phyloP scores from a whole-genome alignment of 768 basidiomycete species.

The Hericium alpestre region DNA sequence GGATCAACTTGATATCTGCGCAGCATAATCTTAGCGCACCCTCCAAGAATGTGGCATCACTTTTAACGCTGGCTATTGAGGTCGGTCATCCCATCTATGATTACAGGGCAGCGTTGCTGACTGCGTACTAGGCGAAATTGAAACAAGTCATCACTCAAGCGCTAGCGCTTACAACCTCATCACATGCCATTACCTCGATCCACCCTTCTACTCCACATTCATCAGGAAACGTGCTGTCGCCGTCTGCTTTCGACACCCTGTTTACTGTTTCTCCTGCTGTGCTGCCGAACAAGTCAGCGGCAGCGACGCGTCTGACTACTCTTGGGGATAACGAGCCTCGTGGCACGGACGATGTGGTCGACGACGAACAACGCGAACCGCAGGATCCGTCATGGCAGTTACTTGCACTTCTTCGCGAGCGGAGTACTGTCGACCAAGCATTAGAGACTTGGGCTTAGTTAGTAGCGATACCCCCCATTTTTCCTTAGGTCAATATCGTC shows the following conservation, averaged over 20 bases:
- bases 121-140: conserved; percentile 50
- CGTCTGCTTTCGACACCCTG: conserved; percentile 65
- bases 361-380: conserved; percentile 44
- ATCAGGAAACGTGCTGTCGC: conserved; percentile 38
- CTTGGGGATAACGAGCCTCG: conserved; percentile 45
- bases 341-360: conserved; percentile 41
- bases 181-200: conserved; percentile 70
- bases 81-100: conserved; percentile 24
- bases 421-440: conserved; percentile 51
- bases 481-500: too few relatives aligned
- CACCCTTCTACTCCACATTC: conserved; percentile 38
- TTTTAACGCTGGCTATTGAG: conserved; percentile 73
- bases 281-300: conserved; percentile 70
- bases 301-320: conserved; percentile 55
- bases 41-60: conserved; percentile 48
- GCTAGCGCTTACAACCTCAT: conserved; percentile 63
- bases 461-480: too few relatives aligned
- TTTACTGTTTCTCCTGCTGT: conserved; percentile 70
- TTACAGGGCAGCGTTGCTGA: not conserved
- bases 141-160: conserved; percentile 80
- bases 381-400: conserved; percentile 69
- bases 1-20: conserved; percentile 72
- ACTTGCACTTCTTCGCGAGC: conserved; percentile 60
- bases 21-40: conserved; percentile 62
- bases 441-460: not conserved